A percentile compares a stretch with the other conserved stretches of the same genome.
Conservation (phyloP, 331 rosid genomes). For the Dryas integrifolia region DNA sequence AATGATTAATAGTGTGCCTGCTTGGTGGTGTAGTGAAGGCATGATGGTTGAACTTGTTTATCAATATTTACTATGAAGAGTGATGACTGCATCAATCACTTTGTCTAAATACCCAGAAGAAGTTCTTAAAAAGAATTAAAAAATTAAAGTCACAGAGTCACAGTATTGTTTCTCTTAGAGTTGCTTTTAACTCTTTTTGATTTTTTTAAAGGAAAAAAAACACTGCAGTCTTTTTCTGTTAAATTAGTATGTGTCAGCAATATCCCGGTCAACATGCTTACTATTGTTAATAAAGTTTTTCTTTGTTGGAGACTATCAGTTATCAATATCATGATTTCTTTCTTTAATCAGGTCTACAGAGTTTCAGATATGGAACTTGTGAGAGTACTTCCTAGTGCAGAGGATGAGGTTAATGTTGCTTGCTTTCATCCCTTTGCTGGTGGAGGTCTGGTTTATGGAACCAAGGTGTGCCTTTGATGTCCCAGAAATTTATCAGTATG, state of each 20-base stretch:
- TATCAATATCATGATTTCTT: constrained; percentile 18
- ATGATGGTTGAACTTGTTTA: neutral
- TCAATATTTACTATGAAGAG: neutral
- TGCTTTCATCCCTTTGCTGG: constrained; percentile 91
- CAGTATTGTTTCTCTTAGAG: no score
- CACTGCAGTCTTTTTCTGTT: no score
- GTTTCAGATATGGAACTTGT: constrained; percentile 89
- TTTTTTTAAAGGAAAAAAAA: no score
- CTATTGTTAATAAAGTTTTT: neutral
- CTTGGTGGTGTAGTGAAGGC: neutral
- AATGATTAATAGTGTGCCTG: neutral
- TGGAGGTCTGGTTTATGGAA: constrained; percentile 83
- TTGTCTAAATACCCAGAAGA: no score
- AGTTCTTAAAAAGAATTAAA: no score
- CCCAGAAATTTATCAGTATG: constrained; percentile 6
- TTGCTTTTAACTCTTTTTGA: no score
- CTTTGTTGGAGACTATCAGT: neutral
- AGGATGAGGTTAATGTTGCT: constrained; percentile 91
- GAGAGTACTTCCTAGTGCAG: constrained; percentile 88
- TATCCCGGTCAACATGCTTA: neutral
- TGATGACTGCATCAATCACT: neutral
- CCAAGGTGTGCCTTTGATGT: constrained; percentile 54
- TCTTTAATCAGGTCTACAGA: constrained; percentile 64
- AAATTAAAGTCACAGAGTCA: no score
- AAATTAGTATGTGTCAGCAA: neutral